Conservation (phyloP, 257 asterid genomes). For the Fraxinus excelsior region DNA sequence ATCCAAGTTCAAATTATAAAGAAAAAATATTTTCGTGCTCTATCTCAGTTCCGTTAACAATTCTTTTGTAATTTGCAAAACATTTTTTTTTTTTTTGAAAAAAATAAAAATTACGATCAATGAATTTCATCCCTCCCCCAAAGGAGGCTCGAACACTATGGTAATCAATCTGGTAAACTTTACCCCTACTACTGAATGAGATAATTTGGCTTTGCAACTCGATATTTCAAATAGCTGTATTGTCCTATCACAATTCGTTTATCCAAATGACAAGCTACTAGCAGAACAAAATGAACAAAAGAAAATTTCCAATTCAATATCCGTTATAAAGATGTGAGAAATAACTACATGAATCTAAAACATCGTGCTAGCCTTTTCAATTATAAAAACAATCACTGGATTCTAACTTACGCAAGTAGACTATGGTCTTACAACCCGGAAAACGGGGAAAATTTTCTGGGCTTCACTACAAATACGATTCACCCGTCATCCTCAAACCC, state of each 20-base stretch:
- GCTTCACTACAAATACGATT: constrained; percentile 33
- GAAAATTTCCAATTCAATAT: background rate
- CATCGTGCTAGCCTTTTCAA: constrained; percentile 26
- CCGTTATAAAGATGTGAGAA: background rate
- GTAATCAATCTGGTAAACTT: too few species aligned
- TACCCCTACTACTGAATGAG: background rate
- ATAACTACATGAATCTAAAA: constrained; percentile 27
- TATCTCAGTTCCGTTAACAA: background rate
- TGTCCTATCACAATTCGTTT: background rate
- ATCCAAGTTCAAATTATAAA: background rate
- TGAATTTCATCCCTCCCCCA: too few species aligned
- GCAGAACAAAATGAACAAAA: background rate
- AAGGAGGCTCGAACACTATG: too few species aligned
- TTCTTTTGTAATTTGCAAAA: background rate
- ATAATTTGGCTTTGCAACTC: background rate
- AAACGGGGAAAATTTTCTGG: constrained; percentile 30
- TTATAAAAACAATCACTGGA: constrained; percentile 34
- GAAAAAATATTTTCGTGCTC: background rate
- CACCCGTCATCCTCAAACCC: constrained; percentile 35
- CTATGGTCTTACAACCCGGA: constrained; percentile 36
- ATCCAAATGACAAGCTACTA: background rate
- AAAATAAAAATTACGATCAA: too few species aligned
- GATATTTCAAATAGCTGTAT: background rate
- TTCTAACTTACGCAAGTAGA: constrained; percentile 34
- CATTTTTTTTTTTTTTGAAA: too few species aligned